Conservation (phyloP, 2,329 filamentous ascomycete genomes). For the Claviceps maximensis region DNA sequence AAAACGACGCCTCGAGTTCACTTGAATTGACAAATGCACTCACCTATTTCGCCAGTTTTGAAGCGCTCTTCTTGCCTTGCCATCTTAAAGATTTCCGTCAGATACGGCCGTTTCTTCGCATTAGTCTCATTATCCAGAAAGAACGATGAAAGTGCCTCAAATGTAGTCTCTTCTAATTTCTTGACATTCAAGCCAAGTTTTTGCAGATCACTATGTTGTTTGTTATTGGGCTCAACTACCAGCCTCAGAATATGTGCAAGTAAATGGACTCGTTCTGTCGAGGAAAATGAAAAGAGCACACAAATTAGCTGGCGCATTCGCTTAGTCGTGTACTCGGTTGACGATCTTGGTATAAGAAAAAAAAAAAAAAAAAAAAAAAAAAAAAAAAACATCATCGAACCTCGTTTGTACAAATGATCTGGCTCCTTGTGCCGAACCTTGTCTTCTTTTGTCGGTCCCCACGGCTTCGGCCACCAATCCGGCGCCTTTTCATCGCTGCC, state of each 20-base stretch:
- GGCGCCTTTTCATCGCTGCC: conserved; percentile 48
- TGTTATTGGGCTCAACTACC: conserved; percentile 35
- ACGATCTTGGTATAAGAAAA: background rate
- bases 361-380: background rate
- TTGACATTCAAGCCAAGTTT: conserved; percentile 39
- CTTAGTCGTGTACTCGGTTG: background rate
- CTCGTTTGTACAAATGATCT: conserved; percentile 56
- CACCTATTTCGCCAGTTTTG: conserved; percentile 44
- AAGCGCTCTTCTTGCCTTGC: conserved; percentile 43
- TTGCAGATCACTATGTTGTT: conserved; percentile 37
- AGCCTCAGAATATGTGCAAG: conserved; percentile 47
- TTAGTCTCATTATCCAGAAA: conserved; percentile 46
- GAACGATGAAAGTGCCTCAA: conserved; percentile 43
- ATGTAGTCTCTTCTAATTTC: conserved; percentile 45
- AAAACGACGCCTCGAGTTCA: background rate
- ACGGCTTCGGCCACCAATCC: conserved; percentile 52
- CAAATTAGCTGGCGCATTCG: background rate
- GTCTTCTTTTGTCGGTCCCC: conserved; percentile 36
- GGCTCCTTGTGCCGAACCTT: conserved; percentile 58
- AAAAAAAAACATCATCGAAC: conserved; percentile 26
- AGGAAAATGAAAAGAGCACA: background rate
- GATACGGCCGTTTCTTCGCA: conserved; percentile 37
- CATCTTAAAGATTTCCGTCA: conserved; percentile 50
- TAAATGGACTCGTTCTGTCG: conserved; percentile 43
- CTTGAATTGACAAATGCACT: conserved; percentile 8